Base-by-base conservation (phyloP, 2,329 filamentous ascomycete genomes). In the Pyrenophora teres region DNA sequence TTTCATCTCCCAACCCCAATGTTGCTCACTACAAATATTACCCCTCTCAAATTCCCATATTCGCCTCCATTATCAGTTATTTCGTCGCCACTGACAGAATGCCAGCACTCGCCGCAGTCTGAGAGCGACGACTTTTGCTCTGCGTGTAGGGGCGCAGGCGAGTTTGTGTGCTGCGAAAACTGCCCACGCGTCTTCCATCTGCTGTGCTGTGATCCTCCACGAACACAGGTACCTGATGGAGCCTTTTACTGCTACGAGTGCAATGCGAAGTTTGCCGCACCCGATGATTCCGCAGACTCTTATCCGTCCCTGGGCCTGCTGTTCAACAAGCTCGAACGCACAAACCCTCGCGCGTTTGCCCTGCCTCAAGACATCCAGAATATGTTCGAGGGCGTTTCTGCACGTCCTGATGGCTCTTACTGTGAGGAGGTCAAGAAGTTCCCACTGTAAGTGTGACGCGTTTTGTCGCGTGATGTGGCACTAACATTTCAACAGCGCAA, bases 141-240 rank as follows among this genome's bases (percentile, higher is more conserved):
- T 56, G 86, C 91, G 39, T 99, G 94, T 76, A 85, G 87, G 67
- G 89, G 88, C 58, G 88, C 85, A 61, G 93, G 93, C 50, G 86
- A 91, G 63, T 83, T 99, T 57, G 82, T 97, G 60, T 97, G 92
- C 76, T 99, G 94, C 74, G 94, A 97, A 77, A 90, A 89, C 57
- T 99, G 94, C 76, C 84, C 87, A 54, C 86, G 90, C 61, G 90
- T 92, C 5, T 97, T 95, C 75, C 94, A 97, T 75, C 91, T 94
- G 71, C 82, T 84, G 53, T 97, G 94, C 72, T 85, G 94, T 61
- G 88, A 95, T 73, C 92, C 93, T 56, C 88, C 90, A 33, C 79
- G 65, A 46, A 46, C 60, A 21, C 56, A 65, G 30, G 64, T 69
- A 47, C 69, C 70, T 31, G 64, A 68, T 30, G 70, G 67, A 7